phyloP scores from a whole-genome alignment of 345 rosid species.

The Murraya koenigii region DNA sequence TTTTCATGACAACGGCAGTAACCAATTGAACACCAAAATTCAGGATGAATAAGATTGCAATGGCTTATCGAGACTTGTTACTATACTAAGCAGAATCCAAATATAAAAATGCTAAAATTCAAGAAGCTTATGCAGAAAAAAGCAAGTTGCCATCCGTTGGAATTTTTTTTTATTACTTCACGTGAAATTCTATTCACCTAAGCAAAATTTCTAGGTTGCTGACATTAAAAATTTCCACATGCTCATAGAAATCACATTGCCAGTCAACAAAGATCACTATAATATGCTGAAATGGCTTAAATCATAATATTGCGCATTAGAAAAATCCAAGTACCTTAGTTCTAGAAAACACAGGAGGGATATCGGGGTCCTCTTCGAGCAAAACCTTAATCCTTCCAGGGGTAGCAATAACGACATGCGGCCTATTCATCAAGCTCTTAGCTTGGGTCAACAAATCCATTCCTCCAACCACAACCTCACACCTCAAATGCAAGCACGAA shows the following conservation, averaged over 20 bases:
- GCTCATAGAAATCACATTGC: not conserved
- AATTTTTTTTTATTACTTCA: not conserved
- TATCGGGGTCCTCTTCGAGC: conserved; percentile 75
- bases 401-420: conserved; percentile 85
- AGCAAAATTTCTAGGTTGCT: not conserved
- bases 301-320: not conserved
- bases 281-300: not conserved
- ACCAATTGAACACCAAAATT: not conserved
- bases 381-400: conserved; percentile 90
- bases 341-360: conserved; percentile 69
- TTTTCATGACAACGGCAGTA: not conserved
- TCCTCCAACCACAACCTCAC: conserved; percentile 86
- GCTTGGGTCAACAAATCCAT: conserved; percentile 87
- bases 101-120: not conserved
- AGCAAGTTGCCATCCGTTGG: not conserved
- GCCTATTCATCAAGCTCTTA: conserved; percentile 54
- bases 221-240: not conserved
- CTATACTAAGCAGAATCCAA: not conserved
- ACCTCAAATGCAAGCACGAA: conserved; percentile 75
- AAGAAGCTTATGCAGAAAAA: not conserved
- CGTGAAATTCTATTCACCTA: not conserved
- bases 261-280: not conserved
- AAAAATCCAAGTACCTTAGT: conserved; percentile 53
- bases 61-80: too few species aligned
- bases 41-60: not conserved